Evolutionary conservation across 1,139 yeast species (phyloP).

Genomic region (Hanseniaspora sp.): DNA sequence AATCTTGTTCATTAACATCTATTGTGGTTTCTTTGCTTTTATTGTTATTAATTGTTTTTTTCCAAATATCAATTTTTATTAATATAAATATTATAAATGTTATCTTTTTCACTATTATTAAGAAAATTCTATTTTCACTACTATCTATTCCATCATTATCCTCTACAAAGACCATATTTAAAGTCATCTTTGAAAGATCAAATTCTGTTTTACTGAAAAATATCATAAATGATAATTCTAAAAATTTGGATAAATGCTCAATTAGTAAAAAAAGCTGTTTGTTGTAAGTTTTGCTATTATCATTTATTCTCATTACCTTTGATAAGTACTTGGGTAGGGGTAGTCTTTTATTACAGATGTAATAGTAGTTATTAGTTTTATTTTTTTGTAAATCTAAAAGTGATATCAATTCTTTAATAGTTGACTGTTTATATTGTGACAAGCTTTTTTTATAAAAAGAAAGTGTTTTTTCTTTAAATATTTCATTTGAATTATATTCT

Average conservation of each 20-base stretch:
- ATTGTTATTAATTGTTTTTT: background rate
- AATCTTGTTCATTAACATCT: background rate
- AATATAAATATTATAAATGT: background rate
- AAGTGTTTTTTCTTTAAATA: background rate
- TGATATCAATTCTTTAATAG: background rate
- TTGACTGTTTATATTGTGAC: background rate
- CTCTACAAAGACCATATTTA: conserved; percentile 3
- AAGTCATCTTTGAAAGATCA: background rate
- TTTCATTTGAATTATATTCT: background rate
- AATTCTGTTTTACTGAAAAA: background rate
- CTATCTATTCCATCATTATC: background rate
- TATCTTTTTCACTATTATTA: background rate
- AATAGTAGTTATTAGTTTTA: conserved; percentile 7
- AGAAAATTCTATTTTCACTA: background rate
- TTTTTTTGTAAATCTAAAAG: conserved; percentile 5
- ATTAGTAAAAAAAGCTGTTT: conserved; percentile 6
- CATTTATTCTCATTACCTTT: background rate
- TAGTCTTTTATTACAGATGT: conserved; percentile 7
- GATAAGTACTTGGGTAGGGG: conserved; percentile 9
- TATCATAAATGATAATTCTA: conserved; percentile 1
- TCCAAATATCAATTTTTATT: background rate
- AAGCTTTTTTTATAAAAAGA: background rate
- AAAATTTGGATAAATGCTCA: conserved; percentile 9
- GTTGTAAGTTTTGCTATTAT: conserved; percentile 3
- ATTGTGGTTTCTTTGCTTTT: background rate